Base-by-base conservation (phyloP, 2,329 filamentous ascomycete species). In the Beauveria bassiana region DNA sequence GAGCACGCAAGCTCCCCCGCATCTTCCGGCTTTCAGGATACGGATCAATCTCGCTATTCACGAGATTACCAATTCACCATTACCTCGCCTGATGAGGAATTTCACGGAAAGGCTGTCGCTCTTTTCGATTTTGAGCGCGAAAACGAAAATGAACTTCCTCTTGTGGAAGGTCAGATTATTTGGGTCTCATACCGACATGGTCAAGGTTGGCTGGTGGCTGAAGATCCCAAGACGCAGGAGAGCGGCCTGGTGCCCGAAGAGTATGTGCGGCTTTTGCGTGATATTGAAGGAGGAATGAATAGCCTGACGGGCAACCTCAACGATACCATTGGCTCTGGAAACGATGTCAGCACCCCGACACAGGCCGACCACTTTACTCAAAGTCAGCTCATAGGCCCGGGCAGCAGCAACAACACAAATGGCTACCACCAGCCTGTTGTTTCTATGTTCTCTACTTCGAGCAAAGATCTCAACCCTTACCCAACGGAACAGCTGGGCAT, bases 121-220 rank as follows among this genome's bases (percentile, higher is more conserved):
- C 80, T 99, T 24, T 99, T 96, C 72, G 93, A 97, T 72, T 99
- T 99, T 75, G 87, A 87, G 68, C 85, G 93, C 38, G 93, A 98
- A 74, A 97, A 98, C 72, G 92, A 97, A 72, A 99, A 98, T 71
- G 95, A 99, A 74, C 78, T 99, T 62, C 91, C 92, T 4, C 78
- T 99, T 52, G 87, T 91, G 0, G 95, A 99, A 75, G 95, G 95
- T 6, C 95, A 99, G 71, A 91, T 97, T 62, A 96, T 99, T 61
- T 89, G 95, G 79, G 93, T 99, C 26, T 96, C 91, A 18, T 99
- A 98, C 73, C 85, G 95, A 49, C 93, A 98, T 71, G 93, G 93
- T 18, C 92, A 98, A 75, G 95, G 95, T 61, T 99, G 95, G 95
- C 81, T 99, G 57, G 95, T 99, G 26, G 95, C 95, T 4, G 91